Percentiles rank a stretch among this genome's conserved stretches.
phyloP scores from a whole-genome alignment of 805 yeast species.

The Danielia oregonensis region DNA sequence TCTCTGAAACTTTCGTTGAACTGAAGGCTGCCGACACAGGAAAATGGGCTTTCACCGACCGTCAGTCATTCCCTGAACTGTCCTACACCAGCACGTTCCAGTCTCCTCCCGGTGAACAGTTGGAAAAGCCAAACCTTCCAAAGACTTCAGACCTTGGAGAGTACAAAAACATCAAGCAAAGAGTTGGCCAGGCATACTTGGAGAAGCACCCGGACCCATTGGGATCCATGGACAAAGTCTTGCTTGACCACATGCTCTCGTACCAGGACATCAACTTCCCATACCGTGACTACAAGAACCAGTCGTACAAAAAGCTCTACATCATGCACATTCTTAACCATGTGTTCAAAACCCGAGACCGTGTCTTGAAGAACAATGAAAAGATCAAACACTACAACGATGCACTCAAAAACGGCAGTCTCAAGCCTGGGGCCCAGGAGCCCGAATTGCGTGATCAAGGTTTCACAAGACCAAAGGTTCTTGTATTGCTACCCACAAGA shows the following conservation, averaged over 20 bases:
- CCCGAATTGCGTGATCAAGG: slow-evolving; percentile 88
- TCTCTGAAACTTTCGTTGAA: slow-evolving; percentile 36
- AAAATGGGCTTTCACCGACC: slow-evolving; percentile 27
- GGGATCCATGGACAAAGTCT: slow-evolving; percentile 40
- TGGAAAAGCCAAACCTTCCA: slow-evolving; percentile 6
- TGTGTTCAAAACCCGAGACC: slow-evolving; percentile 79
- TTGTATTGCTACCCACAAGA: slow-evolving; percentile 81
- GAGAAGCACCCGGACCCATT: slow-evolving; percentile 13
- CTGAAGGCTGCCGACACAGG: slow-evolving; percentile 17
- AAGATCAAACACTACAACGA: slow-evolving; percentile 45
- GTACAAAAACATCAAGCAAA: slow-evolving; percentile 21
- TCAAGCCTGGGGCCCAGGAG: slow-evolving; percentile 35
- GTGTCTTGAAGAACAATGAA: slow-evolving; percentile 72
- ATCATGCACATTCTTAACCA: slow-evolving; percentile 77
- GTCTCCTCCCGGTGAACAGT: slow-evolving; percentile 26
- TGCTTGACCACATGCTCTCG: slow-evolving; percentile 63
- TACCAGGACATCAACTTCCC: slow-evolving; percentile 73
- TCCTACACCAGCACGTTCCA: slow-evolving; percentile 33
- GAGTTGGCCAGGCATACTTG: slow-evolving; percentile 22
- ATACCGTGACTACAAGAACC: slow-evolving; percentile 47
- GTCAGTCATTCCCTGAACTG: slow-evolving; percentile 14
- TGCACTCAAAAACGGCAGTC: slow-evolving; percentile 31
- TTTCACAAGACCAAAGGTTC: slow-evolving; percentile 86
- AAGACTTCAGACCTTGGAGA: slow-evolving; percentile 13
- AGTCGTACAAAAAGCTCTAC: slow-evolving; percentile 58